These are phyloP conservation scores for Penicillium sp. DNA, from an alignment of 2,329 filamentous ascomycete species.

Conservation along the genomic window DNA sequence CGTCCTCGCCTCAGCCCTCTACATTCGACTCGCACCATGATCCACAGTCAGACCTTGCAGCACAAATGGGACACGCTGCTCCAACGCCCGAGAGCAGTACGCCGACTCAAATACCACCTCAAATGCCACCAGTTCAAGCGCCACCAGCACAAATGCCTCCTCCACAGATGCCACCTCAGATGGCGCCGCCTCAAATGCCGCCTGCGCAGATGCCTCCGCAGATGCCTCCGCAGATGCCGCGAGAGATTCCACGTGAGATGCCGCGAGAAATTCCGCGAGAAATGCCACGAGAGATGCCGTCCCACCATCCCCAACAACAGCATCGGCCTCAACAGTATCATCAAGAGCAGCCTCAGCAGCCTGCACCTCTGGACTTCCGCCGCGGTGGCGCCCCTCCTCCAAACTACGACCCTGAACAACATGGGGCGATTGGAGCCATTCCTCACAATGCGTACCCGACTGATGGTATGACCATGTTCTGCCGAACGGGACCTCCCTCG, in stretches of 20 bases:
- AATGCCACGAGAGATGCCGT: too few relatives aligned
- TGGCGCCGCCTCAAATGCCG: background rate
- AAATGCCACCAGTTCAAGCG: slow-evolving; percentile 47
- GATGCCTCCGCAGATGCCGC: background rate
- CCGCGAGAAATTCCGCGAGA: background rate
- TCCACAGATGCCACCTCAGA: background rate
- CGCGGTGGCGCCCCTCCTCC: slow-evolving; percentile 45
- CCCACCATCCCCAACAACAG: slow-evolving; percentile 18
- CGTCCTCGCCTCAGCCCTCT: slow-evolving; percentile 94
- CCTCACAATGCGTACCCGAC: slow-evolving; percentile 92
- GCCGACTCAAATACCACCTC: background rate
- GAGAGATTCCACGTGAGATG: background rate
- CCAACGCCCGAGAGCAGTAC: slow-evolving; percentile 53
- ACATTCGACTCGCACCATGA: slow-evolving; percentile 91
- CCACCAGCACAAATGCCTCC: slow-evolving; percentile 10
- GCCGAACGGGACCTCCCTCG: slow-evolving; percentile 72
- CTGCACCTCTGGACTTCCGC: slow-evolving; percentile 41
- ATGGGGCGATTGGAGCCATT: slow-evolving; percentile 66
- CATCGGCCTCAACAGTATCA: background rate
- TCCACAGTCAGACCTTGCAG: slow-evolving; percentile 71
- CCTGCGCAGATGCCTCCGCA: background rate
- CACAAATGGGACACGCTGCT: slow-evolving; percentile 66
- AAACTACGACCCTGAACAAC: slow-evolving; percentile 60
- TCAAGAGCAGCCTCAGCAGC: slow-evolving; percentile 25
- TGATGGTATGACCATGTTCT: slow-evolving; percentile 98